Percentiles rank a stretch among this genome's conserved stretches.
Evolutionary conservation across 129 eudicot genomes (phyloP).

Genomic region (Pittosporum tobira): DNA sequence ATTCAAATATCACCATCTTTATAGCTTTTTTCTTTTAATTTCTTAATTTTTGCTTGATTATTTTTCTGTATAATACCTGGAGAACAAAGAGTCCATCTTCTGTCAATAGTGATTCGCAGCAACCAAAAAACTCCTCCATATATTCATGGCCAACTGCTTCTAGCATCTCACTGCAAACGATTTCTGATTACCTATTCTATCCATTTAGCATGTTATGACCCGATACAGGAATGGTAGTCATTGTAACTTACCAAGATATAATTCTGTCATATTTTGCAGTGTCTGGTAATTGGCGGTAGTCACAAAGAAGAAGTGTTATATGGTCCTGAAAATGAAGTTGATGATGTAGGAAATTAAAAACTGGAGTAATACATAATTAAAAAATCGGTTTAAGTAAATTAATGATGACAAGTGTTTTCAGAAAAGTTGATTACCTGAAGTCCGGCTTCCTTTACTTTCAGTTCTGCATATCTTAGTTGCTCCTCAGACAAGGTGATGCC

Average conservation of each 20-base stretch:
- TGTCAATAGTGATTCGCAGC: constrained; percentile 69
- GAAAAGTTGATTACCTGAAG: constrained; percentile 49
- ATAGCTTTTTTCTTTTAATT: too few relatives aligned
- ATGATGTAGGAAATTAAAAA: neutral
- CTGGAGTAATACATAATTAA: neutral
- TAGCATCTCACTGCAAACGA: constrained; percentile 67
- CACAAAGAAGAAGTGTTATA: constrained; percentile 63
- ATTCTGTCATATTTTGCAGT: constrained; percentile 60
- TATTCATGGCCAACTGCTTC: constrained; percentile 96
- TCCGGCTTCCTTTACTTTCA: constrained; percentile 75
- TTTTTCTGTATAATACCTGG: constrained; percentile 34
- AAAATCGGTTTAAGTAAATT: too few relatives aligned
- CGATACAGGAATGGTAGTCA: neutral
- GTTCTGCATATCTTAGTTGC: constrained; percentile 73
- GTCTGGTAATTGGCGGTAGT: constrained; percentile 71
- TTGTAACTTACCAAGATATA: constrained; percentile 67
- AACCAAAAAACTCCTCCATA: constrained; percentile 69
- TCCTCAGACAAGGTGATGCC: constrained; percentile 89
- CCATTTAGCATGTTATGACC: neutral
- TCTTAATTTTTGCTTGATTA: neutral
- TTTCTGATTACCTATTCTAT: neutral
- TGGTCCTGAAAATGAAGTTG: constrained; percentile 35
- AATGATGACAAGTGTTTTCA: too few relatives aligned
- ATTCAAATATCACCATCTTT: neutral
- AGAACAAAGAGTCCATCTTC: constrained; percentile 60